Base-by-base conservation (phyloP, 2,329 filamentous ascomycete species). In the Ophiosphaerella herpotricha region DNA sequence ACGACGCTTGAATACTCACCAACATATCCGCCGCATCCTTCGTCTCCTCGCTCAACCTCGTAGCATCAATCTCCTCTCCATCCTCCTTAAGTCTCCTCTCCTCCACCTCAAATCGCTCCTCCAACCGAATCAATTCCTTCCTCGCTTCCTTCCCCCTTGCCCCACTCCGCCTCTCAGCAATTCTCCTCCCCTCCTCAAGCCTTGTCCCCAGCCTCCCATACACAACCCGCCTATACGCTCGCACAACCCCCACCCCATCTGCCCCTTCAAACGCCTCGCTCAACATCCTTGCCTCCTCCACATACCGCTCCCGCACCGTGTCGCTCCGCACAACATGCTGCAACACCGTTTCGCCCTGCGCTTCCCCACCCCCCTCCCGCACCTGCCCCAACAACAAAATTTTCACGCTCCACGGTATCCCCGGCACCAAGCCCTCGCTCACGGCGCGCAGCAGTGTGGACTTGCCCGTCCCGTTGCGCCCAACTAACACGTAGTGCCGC, bases 391-490 rank as follows among this genome's bases (percentile, higher is more conserved):
- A 52, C 4, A 74, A 56, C 7, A 75, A 46, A 16, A 75, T 69
- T 2, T 58, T 55, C 7, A 69, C 66, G 43, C 67, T 72, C 66
- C 64, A 71, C 5, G 71, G 69, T 7, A 74, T 73, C 0, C 89
- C 90, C 0, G 90, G 89, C 13, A 95, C 88, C 31, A 91, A 78
- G 62, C 90, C 90, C 54, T 91, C 85, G 4, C 85, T 87, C 58
- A 95, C 85, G 1, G 90, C 89, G 63, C 84, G 84, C 13, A 94
- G 76, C 6, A 93, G 74, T 0, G 89, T 93, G 4, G 89, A 92
- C 67, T 95, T 95, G 5, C 90, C 91, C 2, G 86, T 88, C 0
- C 90, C 90, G 72, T 95, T 95, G 6, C 89, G 81, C 0, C 90
- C 91, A 16, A 93, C 78, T 1, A 95, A 77, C 0, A 89, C 90